phyloP scores from a whole-genome alignment of 257 asterid species.

The Capsicum pubescens region DNA sequence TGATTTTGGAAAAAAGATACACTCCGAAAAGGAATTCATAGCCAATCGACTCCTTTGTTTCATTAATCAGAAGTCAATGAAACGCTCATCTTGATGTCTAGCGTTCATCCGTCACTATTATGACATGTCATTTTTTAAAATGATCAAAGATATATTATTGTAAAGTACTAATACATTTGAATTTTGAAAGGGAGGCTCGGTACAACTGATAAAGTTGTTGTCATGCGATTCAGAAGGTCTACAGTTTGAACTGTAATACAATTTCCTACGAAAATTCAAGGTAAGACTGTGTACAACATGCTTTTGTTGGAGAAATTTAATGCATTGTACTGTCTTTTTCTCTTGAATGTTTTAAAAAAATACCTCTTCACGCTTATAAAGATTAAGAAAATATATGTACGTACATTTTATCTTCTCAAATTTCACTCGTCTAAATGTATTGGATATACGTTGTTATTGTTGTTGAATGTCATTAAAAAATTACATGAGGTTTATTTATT shows the following conservation, averaged over 20 bases:
- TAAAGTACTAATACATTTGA: not conserved
- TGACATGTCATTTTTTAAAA: not conserved
- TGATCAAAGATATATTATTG: not conserved
- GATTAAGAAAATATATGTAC: not conserved
- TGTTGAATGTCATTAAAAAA: too few species aligned
- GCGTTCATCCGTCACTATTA: not conserved
- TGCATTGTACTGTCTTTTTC: not conserved
- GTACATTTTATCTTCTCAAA: not conserved
- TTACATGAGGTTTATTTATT: too few species aligned
- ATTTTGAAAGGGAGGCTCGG: not conserved
- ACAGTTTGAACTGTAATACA: not conserved
- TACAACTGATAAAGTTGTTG: not conserved
- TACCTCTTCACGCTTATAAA: not conserved
- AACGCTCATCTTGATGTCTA: not conserved
- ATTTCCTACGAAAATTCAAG: not conserved
- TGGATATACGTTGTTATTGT: too few species aligned
- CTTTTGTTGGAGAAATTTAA: not conserved
- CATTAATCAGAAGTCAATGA: not conserved
- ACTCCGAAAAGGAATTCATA: too few species aligned
- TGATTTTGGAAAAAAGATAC: too few species aligned
- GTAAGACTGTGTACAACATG: not conserved
- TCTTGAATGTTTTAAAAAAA: not conserved
- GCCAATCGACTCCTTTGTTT: not conserved
- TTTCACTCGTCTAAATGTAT: too few species aligned
- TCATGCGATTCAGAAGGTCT: not conserved